phyloP scores from a whole-genome alignment of 2,329 filamentous ascomycete genomes.

The Botrytis tulipae region DNA sequence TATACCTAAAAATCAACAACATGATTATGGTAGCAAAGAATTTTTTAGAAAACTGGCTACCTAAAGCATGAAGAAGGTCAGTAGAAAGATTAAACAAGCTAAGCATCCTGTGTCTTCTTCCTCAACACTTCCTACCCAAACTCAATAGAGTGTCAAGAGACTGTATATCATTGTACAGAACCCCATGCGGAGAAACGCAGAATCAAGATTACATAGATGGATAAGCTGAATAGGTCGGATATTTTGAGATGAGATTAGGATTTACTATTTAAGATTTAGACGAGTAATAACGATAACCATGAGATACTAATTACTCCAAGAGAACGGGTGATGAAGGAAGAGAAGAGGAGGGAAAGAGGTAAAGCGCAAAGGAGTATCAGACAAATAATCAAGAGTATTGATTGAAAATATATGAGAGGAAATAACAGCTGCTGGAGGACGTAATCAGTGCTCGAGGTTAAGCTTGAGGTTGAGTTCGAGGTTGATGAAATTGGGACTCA shows the following conservation, averaged over 20 bases:
- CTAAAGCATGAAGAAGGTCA: background rate
- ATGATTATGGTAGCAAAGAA: background rate
- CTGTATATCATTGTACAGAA: background rate
- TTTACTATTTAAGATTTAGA: background rate
- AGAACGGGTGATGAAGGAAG: background rate
- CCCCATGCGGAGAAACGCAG: fast-evolving
- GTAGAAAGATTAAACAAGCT: background rate
- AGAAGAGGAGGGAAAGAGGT: background rate
- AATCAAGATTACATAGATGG: background rate
- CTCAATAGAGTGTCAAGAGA: background rate
- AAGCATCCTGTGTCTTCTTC: background rate
- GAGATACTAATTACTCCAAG: background rate
- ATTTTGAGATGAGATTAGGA: background rate
- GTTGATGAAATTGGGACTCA: background rate
- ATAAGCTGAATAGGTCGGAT: fast-evolving
- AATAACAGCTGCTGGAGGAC: background rate
- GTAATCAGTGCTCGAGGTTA: background rate
- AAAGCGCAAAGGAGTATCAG: background rate
- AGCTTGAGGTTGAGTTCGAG: background rate
- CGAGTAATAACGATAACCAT: background rate
- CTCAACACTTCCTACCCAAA: background rate
- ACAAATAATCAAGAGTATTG: background rate
- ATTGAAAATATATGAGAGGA: background rate
- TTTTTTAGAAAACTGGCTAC: fast-evolving
- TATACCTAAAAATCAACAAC: background rate